phyloP scores from a whole-genome alignment of 192 early-diverging fungal genomes.

The Mortierella hygrophila region DNA sequence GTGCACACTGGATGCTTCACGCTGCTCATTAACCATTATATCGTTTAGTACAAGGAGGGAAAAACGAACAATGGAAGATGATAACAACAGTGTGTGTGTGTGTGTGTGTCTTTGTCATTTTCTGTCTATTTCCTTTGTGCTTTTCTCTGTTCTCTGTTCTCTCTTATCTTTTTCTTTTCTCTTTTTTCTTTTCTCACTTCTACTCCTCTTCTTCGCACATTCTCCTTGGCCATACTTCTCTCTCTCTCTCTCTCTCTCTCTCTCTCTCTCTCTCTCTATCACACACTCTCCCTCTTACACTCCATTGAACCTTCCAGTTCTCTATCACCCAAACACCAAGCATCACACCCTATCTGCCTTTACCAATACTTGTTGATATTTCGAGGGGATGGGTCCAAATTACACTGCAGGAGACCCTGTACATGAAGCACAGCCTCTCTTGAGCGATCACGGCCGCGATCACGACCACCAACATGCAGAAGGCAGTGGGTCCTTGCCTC shows the following conservation, averaged over 20 bases:
- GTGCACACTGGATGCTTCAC: no score
- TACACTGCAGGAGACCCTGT: neutral
- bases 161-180: neutral
- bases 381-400: neutral
- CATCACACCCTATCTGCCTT: neutral
- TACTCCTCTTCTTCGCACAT: neutral
- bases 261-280: neutral
- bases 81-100: neutral
- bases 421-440: slow-evolving; percentile 4
- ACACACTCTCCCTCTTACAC: no score
- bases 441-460: neutral
- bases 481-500: neutral
- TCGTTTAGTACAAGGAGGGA: neutral
- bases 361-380: neutral
- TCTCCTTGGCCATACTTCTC: neutral
- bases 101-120: neutral
- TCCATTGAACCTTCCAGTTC: no score
- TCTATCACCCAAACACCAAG: neutral
- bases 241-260: neutral
- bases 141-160: neutral
- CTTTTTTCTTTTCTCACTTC: neutral
- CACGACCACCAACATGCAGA: neutral
- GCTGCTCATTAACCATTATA: neutral
- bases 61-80: neutral
- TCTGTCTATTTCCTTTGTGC: neutral